Evolutionary conservation across 257 asterid genomes (phyloP).

Genomic region (Solanum virginianum): DNA sequence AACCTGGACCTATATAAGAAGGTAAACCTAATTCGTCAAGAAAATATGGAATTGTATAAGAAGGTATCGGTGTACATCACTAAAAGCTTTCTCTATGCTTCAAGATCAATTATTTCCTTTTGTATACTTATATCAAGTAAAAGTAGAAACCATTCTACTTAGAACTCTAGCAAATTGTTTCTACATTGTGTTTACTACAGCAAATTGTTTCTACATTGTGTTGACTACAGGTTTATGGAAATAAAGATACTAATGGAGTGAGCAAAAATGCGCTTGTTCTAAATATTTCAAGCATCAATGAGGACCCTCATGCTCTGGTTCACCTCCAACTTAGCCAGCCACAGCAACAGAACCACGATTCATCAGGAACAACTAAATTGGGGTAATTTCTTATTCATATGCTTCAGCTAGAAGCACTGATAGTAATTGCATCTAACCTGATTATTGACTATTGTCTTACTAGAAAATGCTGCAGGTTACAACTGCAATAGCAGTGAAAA

Average conservation of each 20-base stretch:
- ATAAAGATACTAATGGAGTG: conserved; percentile 26
- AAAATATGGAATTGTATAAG: no score
- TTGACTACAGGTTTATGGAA: conserved; percentile 44
- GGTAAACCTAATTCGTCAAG: no score
- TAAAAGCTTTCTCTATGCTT: no score
- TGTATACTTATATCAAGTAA: no score
- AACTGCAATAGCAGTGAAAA: conserved; percentile 17
- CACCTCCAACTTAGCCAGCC: conserved; percentile 77
- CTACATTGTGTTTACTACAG: not conserved
- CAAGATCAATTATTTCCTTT: no score
- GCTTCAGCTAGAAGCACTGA: not conserved
- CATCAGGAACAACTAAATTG: conserved; percentile 17
- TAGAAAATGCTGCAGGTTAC: conserved; percentile 21
- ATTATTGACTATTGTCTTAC: conserved; percentile 1
- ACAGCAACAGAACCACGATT: conserved; percentile 31
- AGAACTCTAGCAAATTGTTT: not conserved
- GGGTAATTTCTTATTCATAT: conserved; percentile 27
- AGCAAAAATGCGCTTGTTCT: conserved; percentile 20
- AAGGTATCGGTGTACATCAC: no score
- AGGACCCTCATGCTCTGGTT: conserved; percentile 32
- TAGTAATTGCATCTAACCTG: no score
- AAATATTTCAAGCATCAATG: conserved; percentile 26
- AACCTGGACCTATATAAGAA: no score
- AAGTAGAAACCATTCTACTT: no score
- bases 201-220: no score